phyloP scores from a whole-genome alignment of 2,329 filamentous ascomycete genomes.

The Trichoderma oligosporum region DNA sequence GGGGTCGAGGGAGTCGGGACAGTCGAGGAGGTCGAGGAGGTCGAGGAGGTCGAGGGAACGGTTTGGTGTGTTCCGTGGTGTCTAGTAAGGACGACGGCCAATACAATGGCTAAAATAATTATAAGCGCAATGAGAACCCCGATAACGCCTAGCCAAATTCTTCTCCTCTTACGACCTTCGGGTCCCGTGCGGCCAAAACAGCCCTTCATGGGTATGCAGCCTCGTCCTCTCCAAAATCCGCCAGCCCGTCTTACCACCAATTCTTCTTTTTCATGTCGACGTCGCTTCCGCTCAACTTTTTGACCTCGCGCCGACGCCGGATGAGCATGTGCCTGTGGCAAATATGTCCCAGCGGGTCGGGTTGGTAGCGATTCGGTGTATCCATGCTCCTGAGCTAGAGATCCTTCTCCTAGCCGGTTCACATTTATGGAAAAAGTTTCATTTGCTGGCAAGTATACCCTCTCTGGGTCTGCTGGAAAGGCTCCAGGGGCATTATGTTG shows the following conservation, averaged over 20 bases:
- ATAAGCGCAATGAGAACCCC: constrained; percentile 47
- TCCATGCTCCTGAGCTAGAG: not conserved
- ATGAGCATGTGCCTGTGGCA: constrained; percentile 43
- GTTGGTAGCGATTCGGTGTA: constrained; percentile 36
- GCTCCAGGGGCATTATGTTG: not conserved
- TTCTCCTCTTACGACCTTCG: constrained; percentile 60
- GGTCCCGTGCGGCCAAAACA: constrained; percentile 57
- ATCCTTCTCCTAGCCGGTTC: not conserved
- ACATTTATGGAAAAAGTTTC: not conserved
- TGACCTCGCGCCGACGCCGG: constrained; percentile 40
- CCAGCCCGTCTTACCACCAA: constrained; percentile 53
- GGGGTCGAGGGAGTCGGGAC: not conserved
- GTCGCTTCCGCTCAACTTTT: constrained; percentile 49
- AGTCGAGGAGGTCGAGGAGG: not conserved
- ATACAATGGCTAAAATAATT: constrained; percentile 54
- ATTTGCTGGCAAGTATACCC: constrained; percentile 3
- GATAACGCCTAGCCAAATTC: constrained; percentile 55
- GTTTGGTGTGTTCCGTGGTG: constrained; percentile 21
- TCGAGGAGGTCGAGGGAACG: not conserved
- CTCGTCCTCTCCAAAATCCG: constrained; percentile 62
- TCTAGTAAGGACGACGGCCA: constrained; percentile 54
- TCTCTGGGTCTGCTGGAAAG: constrained; percentile 3
- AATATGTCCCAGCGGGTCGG: constrained; percentile 43
- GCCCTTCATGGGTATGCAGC: constrained; percentile 58
- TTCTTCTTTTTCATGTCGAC: constrained; percentile 64